A percentile compares a stretch with the other conserved stretches of the same genome.
phyloP scores from a whole-genome alignment of 805 yeast genomes.

The Wickerhamomyces bisporus region DNA sequence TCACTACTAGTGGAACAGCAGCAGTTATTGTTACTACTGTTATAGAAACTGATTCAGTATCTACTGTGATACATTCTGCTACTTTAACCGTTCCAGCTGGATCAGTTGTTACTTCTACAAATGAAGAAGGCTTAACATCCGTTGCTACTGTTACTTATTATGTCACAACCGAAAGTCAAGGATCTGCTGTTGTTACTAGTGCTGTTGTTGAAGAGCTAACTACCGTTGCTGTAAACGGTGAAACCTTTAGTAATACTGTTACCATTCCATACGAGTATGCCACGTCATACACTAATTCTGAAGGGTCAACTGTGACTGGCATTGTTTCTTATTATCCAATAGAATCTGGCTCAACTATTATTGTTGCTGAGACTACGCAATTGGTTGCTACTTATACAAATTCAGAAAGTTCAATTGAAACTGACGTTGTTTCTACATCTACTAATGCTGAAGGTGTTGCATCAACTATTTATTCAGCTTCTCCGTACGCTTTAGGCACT shows the following conservation, averaged over 20 bases:
- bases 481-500: neutral
- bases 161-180: neutral
- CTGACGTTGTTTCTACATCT: neutral
- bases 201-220: neutral
- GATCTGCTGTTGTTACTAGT: neutral
- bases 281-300: neutral
- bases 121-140: neutral
- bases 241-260: neutral
- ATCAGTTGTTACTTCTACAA: neutral
- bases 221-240: neutral
- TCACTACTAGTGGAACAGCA: neutral
- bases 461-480: neutral
- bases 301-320: neutral
- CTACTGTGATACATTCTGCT: slow-evolving; percentile 1
- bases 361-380: neutral
- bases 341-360: neutral
- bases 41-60: neutral
- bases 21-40: neutral
- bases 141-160: neutral
- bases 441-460: neutral
- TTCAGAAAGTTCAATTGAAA: neutral
- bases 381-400: neutral
- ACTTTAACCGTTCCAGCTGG: slow-evolving; percentile 1
- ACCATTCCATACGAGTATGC: neutral
- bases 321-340: neutral